Conservation (phyloP, 2,329 filamentous ascomycete genomes). For the Monilinia fructigena region DNA sequence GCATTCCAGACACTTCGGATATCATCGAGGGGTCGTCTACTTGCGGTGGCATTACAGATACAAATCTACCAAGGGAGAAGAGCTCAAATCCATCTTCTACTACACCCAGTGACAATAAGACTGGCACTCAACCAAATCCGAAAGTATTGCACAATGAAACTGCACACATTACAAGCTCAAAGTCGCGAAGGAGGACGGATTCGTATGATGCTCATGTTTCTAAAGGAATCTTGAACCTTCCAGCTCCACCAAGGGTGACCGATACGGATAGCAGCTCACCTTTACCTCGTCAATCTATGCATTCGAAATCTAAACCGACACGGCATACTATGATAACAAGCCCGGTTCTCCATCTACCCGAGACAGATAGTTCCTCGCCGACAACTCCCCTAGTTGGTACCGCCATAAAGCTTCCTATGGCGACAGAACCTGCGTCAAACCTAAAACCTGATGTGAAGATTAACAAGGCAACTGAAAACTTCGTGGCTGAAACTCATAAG, state of each 20-base stretch:
- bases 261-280: constrained; percentile 27
- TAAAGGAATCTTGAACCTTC: constrained; percentile 34
- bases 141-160: constrained; percentile 24
- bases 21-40: neutral
- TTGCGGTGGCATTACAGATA: neutral
- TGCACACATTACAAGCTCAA: constrained; percentile 19
- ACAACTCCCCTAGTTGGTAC: neutral
- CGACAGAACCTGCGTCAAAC: neutral
- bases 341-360: constrained; percentile 28
- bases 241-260: constrained; percentile 27
- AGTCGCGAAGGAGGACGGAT: constrained; percentile 28
- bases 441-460: neutral
- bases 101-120: constrained; percentile 10
- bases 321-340: constrained; percentile 33
- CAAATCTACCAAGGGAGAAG: neutral
- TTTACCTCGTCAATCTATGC: constrained; percentile 21
- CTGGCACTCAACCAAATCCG: constrained; percentile 12
- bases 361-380: constrained; percentile 12
- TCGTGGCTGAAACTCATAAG: neutral
- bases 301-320: constrained; percentile 42
- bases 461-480: neutral
- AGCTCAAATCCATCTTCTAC: neutral
- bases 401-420: neutral
- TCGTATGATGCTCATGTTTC: constrained; percentile 32
- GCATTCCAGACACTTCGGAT: neutral